Base-by-base conservation (phyloP, 2,329 filamentous ascomycete species). In the Hypoxylon sp. region DNA sequence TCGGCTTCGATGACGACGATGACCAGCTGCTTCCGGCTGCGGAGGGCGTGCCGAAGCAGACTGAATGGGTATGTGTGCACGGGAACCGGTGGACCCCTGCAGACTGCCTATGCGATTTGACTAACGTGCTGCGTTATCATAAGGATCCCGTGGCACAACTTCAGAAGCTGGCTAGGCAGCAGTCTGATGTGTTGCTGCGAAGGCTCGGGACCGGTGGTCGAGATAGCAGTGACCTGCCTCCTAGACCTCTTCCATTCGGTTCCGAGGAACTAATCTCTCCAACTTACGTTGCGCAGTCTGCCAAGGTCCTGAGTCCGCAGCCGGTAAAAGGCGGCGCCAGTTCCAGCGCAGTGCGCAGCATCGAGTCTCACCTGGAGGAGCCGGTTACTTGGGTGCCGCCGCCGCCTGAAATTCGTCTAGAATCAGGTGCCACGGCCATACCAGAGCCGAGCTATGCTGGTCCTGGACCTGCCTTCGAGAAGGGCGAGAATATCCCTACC, bases 31-130 rank as follows among this genome's bases (percentile, higher is more conserved):
- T 97, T 66, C 91, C 91, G 60, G 79, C 80, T 64, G 92, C 93
- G 46, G 85, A 91, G 72, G 93, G 92, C 48, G 92, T 97, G 63
- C 92, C 93, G 61, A 82, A 86, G 74, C 93, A 97, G 82, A 83
- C 86, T 72, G 91, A 97, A 75, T 97, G 94, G 94, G 92, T 97
- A 92, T 89, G 91, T 91, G 82, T 82, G 76, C 82, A 84, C 71
- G 81, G 81, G 62, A 73, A 72, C 62, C 68, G 70, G 64, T 84
- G 80, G 77, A 72, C 67, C 59, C 78, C 78, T 61, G 73, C 76
- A 69, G 81, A 83, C 73, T 84, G 81, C 75, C 76, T 79, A 67
- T 85, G 82, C 74, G 77, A 80, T 66, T 71, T 83, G 70, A 76
- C 82, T 85, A 83, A 85, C 80, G 67, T 78, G 69, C 72, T 80